phyloP scores from a whole-genome alignment of 2,329 filamentous ascomycete genomes.

The Diaporthe citriasiana region DNA sequence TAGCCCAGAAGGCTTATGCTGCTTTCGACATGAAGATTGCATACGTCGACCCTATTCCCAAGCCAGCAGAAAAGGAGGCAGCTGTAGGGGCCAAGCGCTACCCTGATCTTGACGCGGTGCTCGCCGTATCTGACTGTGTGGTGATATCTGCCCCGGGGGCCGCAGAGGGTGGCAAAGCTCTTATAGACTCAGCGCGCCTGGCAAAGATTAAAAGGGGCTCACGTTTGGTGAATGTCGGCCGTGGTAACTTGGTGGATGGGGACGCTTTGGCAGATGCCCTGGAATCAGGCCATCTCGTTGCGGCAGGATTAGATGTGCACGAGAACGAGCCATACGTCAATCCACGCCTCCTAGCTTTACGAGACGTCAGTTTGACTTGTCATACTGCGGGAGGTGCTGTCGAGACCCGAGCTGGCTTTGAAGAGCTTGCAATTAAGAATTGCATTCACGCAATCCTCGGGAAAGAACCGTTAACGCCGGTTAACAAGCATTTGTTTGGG shows the following conservation, averaged over 20 bases:
- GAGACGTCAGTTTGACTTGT: constrained; percentile 60
- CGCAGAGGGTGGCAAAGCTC: constrained; percentile 55
- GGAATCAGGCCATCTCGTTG: constrained; percentile 58
- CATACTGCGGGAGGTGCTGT: constrained; percentile 70
- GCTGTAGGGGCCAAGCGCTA: constrained; percentile 58
- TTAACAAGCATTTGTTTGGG: constrained; percentile 62
- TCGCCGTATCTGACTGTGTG: constrained; percentile 63
- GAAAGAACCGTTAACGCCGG: constrained; percentile 62
- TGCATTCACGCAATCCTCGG: constrained; percentile 61
- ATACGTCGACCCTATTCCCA: constrained; percentile 64
- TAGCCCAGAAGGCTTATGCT: constrained; percentile 67
- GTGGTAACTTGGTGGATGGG: constrained; percentile 67
- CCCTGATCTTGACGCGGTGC: constrained; percentile 59
- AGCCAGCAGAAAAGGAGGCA: constrained; percentile 57
- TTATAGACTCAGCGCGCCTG: constrained; percentile 59
- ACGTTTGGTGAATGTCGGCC: constrained; percentile 69
- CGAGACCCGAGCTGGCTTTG: constrained; percentile 67
- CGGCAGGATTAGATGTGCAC: constrained; percentile 67
- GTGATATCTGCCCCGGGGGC: constrained; percentile 63
- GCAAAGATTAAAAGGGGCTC: constrained; percentile 64
- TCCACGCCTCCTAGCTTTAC: constrained; percentile 50
- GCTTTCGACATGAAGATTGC: constrained; percentile 71
- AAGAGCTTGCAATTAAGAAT: constrained; percentile 68
- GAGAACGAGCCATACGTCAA: constrained; percentile 63
- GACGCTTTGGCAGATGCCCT: constrained; percentile 62